Base-by-base conservation (phyloP, 129 eudicot species). In the Pulicaria dysenterica region DNA sequence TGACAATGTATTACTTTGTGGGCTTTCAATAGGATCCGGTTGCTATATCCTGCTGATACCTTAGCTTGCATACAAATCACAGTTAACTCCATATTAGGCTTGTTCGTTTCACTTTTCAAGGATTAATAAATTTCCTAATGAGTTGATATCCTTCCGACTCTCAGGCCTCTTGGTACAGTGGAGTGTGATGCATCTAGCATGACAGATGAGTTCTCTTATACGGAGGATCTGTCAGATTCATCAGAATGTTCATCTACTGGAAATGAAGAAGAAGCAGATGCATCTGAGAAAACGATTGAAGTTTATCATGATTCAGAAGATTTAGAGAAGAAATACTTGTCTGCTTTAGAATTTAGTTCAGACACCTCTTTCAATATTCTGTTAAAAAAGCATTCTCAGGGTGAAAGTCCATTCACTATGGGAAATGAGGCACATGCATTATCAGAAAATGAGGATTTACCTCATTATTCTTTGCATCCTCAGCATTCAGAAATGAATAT, bases 161-260 rank as follows among this genome's bases (percentile, higher is more conserved):
- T 36, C 82, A 90, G 97, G 89, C 58, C 64, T 68, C 60, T 37
- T 44, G 81, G 48, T 53, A 72, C 70, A 44, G 61, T 36, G 57
- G 88, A 82, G 59, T 54, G 82, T 72, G 93, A 94, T 73, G 85
- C 54, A 37, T 80, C 84, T 69, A 85, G 87, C 87, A 73, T 69
- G 77, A 54, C 47, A 5, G 88, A 85, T 70, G 99, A 90, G 55
- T 68, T 46, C 56, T 76, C 88, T 69, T 69, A 63, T 79, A 76
- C 61, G 71, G 85, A 79, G 34, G 91, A 86, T 77, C 77, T 62
- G 5, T 62, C 67, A 73, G 90, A 89, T 5, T 82, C 88, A 74
- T 84, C 87, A 69, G 99, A 88, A 38, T 80, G 80, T 88, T 83
- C 95, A 67, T 92, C 95, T 47, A 39, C 67, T n/a, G 79, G 71